phyloP scores from a whole-genome alignment of 78 protist genomes.

The Creolimax fragrantissima region DNA sequence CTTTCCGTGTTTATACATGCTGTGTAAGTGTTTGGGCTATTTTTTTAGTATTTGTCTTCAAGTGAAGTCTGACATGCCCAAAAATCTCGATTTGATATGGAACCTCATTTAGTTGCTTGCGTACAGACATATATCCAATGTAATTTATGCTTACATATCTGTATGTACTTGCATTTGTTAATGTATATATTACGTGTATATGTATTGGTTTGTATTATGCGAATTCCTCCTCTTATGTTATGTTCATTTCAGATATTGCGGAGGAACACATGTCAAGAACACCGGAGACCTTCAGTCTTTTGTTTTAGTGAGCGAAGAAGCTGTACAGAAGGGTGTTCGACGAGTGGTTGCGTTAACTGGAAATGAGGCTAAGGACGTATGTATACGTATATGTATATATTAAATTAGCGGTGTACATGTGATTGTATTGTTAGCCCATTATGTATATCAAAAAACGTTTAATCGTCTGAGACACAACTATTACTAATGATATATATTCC shows the following conservation, averaged over 20 bases:
- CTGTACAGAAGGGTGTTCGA: conserved; percentile 75
- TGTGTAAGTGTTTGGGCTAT: background rate
- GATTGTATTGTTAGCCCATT: background rate
- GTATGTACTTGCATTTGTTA: background rate
- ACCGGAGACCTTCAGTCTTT: conserved; percentile 57
- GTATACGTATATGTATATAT: background rate
- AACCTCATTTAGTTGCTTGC: too few species aligned
- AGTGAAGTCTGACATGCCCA: too few species aligned
- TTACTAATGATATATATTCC: background rate
- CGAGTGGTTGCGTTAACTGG: conserved; percentile 78
- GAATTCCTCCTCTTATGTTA: too few species aligned
- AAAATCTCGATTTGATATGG: too few species aligned
- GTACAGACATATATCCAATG: too few species aligned
- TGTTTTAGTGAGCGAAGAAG: conserved; percentile 71
- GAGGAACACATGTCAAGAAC: conserved; percentile 64
- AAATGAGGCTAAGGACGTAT: conserved; percentile 35
- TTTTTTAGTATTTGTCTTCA: too few species aligned
- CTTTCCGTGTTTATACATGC: background rate
- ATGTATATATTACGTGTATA: background rate
- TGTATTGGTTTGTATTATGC: background rate
- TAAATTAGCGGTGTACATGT: background rate
- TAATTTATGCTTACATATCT: background rate
- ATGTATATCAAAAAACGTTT: background rate
- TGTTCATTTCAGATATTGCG: too few species aligned
- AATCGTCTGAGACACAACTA: background rate